Percentiles rank a stretch among this genome's conserved stretches.
Conservation (phyloP, 331 rosid genomes). For the Rhamnella rubrinervis region DNA sequence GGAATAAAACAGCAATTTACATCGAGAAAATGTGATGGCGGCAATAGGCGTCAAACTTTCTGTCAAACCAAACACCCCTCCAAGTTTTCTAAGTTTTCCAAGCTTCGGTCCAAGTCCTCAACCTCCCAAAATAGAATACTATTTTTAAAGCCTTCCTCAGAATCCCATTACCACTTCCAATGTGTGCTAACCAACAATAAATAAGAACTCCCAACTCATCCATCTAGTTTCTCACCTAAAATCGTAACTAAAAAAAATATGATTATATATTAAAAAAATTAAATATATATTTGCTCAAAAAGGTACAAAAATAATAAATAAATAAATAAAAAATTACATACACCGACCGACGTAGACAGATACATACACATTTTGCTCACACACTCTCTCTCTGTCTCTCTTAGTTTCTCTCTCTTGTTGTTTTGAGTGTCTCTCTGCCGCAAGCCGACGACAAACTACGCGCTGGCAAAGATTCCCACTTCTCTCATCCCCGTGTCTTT, state of each 20-base stretch:
- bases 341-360: no score
- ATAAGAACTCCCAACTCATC: not conserved
- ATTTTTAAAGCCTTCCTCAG: not conserved
- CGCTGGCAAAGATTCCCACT: conserved; percentile 80
- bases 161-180: not conserved
- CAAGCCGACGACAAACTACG: conserved; percentile 67
- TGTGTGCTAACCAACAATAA: no score
- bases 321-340: no score
- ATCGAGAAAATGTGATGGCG: conserved; percentile 4
- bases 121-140: not conserved
- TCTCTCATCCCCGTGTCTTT: not conserved
- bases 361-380: no score
- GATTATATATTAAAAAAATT: no score
- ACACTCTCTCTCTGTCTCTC: no score
- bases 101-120: not conserved
- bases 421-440: conserved; percentile 19
- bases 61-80: conserved; percentile 22
- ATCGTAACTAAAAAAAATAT: no score
- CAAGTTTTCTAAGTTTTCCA: not conserved
- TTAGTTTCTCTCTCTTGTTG: no score
- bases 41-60: conserved; percentile 34
- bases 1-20: no score
- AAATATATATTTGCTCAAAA: no score
- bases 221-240: no score
- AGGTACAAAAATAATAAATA: no score